Conservation (phyloP, 202 grass and related monocot species). For the Bolboschoenoplectus hybrid region DNA sequence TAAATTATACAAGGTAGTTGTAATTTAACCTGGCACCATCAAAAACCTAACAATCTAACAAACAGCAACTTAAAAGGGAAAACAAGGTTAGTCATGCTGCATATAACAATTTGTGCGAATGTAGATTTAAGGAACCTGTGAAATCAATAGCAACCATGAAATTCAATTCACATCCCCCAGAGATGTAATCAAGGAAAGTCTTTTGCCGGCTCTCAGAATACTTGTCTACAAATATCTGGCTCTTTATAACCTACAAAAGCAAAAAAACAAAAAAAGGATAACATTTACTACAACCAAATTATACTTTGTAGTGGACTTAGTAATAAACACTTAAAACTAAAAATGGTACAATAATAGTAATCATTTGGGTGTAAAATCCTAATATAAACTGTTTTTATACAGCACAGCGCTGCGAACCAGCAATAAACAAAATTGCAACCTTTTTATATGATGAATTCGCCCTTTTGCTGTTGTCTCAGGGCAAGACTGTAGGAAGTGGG, state of each 20-base stretch:
- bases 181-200: conserved; percentile 96
- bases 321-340: neutral
- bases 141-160: conserved; percentile 98
- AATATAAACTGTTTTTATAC: neutral
- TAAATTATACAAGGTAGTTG: neutral
- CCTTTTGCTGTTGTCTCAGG: neutral
- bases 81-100: neutral
- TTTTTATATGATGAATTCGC: neutral
- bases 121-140: conserved; percentile 58
- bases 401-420: neutral
- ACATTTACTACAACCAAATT: conserved; percentile 9
- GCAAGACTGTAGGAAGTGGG: neutral
- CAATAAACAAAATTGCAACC: neutral
- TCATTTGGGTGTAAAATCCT: neutral
- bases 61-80: neutral
- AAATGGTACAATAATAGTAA: conserved; percentile 26
- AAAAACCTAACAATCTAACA: neutral
- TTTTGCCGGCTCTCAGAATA: conserved; percentile 64
- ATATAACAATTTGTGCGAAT: neutral
- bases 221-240: conserved; percentile 87
- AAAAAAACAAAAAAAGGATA: conserved; percentile 35
- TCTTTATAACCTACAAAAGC: conserved; percentile 68
- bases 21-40: neutral
- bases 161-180: conserved; percentile 79
- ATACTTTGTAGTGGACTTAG: neutral